phyloP scores from a whole-genome alignment of 2,329 filamentous ascomycete genomes.

The Clarireedia homoeocarpa region DNA sequence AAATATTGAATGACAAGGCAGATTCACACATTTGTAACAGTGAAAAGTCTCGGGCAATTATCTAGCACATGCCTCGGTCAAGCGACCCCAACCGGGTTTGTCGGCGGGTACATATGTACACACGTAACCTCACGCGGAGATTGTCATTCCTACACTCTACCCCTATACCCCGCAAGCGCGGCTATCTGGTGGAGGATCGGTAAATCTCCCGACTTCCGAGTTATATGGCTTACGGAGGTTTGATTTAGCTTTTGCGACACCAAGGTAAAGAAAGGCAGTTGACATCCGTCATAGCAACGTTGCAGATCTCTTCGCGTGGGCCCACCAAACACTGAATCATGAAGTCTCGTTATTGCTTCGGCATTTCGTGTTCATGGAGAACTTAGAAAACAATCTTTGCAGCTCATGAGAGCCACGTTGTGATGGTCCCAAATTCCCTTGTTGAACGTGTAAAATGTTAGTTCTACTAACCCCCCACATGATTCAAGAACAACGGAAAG shows the following conservation, averaged over 20 bases:
- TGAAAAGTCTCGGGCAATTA: neutral
- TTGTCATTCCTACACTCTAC: conserved; percentile 4
- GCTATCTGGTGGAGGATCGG: neutral
- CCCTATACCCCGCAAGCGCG: conserved; percentile 7
- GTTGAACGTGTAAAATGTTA: neutral
- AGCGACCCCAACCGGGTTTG: conserved; percentile 1
- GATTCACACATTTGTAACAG: neutral
- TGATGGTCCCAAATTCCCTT: conserved; percentile 1
- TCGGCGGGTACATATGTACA: conserved; percentile 4
- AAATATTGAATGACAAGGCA: neutral
- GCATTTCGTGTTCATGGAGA: neutral
- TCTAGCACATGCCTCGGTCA: conserved; percentile 10
- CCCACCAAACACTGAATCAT: neutral
- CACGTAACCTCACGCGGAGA: conserved; percentile 11
- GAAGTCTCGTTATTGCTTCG: neutral
- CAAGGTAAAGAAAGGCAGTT: neutral
- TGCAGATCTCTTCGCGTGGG: neutral
- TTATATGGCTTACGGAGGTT: neutral
- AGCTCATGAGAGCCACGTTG: conserved; percentile 7
- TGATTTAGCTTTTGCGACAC: neutral
- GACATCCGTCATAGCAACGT: neutral
- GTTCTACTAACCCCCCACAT: neutral
- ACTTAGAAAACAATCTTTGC: neutral
- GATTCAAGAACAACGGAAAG: neutral
- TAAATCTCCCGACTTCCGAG: conserved; percentile 8